Percentiles rank a stretch among this genome's conserved stretches.
Conservation (phyloP, 2,329 filamentous ascomycete species). For the Zymoseptoria crescenta region DNA sequence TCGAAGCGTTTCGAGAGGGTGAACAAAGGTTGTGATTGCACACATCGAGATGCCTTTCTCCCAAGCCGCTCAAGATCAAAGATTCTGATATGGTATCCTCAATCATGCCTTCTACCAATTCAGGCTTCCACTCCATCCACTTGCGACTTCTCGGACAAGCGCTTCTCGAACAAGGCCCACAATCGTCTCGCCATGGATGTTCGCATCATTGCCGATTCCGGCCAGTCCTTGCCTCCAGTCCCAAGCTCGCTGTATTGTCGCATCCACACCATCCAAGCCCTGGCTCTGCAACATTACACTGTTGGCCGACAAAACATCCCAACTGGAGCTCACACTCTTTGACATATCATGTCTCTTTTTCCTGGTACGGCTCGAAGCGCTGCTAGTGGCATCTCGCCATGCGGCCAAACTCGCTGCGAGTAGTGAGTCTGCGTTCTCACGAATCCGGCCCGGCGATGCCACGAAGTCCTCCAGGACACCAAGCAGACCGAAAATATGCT, state of each 20-base stretch:
- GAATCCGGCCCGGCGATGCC: constrained; percentile 19
- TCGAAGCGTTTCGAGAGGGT: not conserved
- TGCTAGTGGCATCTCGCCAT: constrained; percentile 16
- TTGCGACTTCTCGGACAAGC: constrained; percentile 15
- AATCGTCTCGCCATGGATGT: constrained; percentile 11
- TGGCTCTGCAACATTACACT: constrained; percentile 4
- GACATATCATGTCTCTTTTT: constrained; percentile 14
- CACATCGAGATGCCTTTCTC: not conserved
- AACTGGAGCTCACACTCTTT: constrained; percentile 21
- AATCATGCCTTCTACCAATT: constrained; percentile 6
- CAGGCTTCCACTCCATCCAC: constrained; percentile 16
- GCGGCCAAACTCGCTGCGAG: constrained; percentile 19
- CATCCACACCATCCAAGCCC: not conserved
- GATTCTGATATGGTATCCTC: not conserved
- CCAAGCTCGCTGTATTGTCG: constrained; percentile 14
- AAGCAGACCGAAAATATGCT: constrained; percentile 22
- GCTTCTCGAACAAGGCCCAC: constrained; percentile 15
- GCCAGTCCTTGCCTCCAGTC: constrained; percentile 19
- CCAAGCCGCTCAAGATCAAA: not conserved
- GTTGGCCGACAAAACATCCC: constrained; percentile 22
- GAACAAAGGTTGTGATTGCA: not conserved
- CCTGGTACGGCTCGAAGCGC: constrained; percentile 4
- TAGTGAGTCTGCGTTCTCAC: constrained; percentile 23
- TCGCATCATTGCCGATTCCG: constrained; percentile 7
- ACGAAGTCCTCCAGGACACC: constrained; percentile 26